phyloP scores from a whole-genome alignment of 108 stramenopile species.

The Fragilariopsis cylindrus region DNA sequence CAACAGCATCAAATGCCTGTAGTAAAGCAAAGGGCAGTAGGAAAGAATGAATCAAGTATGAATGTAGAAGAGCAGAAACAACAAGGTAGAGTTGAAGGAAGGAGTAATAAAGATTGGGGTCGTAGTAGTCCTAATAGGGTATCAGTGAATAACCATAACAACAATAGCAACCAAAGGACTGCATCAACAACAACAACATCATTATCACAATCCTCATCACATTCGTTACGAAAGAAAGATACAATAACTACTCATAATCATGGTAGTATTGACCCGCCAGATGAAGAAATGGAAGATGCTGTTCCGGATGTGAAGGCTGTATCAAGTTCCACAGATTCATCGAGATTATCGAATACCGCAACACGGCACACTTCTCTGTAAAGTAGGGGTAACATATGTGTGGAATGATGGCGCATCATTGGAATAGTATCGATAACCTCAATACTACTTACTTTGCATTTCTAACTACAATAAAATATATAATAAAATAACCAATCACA shows the following conservation, averaged over 20 bases:
- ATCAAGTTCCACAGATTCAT: slow-evolving; percentile 29
- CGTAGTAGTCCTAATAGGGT: background rate
- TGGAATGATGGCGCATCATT: background rate
- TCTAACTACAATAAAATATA: background rate
- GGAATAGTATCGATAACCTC: background rate
- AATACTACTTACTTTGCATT: background rate
- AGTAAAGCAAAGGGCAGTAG: background rate
- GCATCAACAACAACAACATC: background rate
- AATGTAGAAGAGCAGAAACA: background rate
- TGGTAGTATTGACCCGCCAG: background rate
- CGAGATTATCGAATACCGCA: slow-evolving; percentile 2
- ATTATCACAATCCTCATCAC: background rate
- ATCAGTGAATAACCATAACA: background rate
- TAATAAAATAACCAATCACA: background rate
- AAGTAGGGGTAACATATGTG: no score
- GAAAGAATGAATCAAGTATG: slow-evolving; percentile 1
- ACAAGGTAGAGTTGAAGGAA: background rate
- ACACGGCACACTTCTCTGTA: background rate
- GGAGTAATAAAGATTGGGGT: background rate
- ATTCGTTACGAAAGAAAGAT: background rate
- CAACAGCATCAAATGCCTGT: background rate
- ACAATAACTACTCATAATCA: background rate
- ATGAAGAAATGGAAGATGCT: slow-evolving; percentile 38
- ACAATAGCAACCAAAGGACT: background rate
- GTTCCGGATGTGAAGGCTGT: slow-evolving; percentile 37